Conservation (phyloP, 768 basidiomycete species). For the Neoboletus magnificus region DNA sequence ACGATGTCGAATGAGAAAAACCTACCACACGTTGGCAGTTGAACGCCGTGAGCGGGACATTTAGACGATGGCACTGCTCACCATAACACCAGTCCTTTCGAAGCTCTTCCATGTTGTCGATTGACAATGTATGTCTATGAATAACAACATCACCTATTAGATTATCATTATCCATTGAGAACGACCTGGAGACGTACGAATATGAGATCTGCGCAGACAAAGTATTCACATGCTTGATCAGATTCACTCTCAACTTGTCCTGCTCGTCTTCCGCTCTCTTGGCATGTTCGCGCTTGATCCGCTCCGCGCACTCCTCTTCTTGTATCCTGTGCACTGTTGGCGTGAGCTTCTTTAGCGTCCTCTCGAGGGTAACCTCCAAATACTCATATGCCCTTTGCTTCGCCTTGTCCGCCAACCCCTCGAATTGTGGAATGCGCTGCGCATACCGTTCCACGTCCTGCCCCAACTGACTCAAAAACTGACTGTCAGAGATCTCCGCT, state of each 20-base stretch:
- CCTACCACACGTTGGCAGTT: neutral
- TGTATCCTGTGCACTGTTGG: constrained; percentile 9
- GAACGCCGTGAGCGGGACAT: too few species aligned
- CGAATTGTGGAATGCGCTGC: neutral
- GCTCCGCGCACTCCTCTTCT: neutral
- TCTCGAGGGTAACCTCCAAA: neutral
- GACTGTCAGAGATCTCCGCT: constrained; percentile 7
- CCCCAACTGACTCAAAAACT: constrained; percentile 12
- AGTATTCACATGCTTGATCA: constrained; percentile 21
- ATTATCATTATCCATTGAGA: neutral
- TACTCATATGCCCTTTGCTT: neutral
- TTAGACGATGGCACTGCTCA: neutral
- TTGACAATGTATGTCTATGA: constrained; percentile 12
- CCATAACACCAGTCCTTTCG: neutral
- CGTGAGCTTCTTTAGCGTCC: constrained; percentile 8
- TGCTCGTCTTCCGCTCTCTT: constrained; percentile 9
- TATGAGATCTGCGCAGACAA: constrained; percentile 1
- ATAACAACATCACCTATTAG: neutral
- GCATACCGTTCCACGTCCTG: neutral
- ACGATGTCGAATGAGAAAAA: neutral
- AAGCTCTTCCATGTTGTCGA: neutral
- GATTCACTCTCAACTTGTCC: constrained; percentile 4
- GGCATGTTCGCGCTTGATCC: neutral
- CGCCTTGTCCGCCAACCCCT: neutral
- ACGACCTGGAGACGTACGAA: constrained; percentile 6